Conservation (phyloP, 208 protist species). For the Acanthamoeba polyphaga region DNA sequence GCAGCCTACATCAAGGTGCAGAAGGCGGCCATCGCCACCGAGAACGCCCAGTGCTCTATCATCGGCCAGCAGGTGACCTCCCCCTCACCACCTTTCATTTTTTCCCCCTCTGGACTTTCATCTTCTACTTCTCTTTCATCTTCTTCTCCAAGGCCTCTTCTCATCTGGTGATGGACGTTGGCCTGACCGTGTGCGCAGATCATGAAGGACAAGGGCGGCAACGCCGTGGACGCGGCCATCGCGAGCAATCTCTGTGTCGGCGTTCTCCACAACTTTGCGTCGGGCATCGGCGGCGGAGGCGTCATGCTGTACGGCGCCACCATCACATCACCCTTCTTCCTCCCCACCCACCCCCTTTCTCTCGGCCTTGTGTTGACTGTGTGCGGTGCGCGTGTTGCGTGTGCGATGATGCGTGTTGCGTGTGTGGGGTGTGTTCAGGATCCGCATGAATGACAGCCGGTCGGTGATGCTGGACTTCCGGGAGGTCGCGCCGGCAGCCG, state of each 20-base stretch:
- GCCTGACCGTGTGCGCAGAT: not conserved
- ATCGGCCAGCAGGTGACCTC: not conserved
- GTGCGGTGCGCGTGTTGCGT: no score
- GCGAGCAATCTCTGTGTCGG: conserved; percentile 81
- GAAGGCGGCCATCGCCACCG: conserved; percentile 2
- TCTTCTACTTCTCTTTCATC: not conserved
- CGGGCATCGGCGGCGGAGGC: conserved; percentile 86
- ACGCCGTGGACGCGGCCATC: conserved; percentile 84
- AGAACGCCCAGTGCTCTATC: conserved; percentile 31
- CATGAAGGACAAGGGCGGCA: conserved; percentile 75
- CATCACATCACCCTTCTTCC: not conserved
- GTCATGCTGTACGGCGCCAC: conserved; percentile 24
- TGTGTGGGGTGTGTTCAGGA: not conserved
- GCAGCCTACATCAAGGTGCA: not conserved
- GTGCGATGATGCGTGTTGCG: no score
- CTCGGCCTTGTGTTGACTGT: not conserved
- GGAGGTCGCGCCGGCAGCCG: conserved; percentile 75
- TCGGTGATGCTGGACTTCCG: conserved; percentile 76
- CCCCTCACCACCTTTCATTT: not conserved
- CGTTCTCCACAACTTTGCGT: conserved; percentile 75
- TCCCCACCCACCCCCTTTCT: not conserved
- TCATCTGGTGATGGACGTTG: no score
- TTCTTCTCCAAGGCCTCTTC: not conserved
- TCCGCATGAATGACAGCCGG: conserved; percentile 38
- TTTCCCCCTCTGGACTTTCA: no score